phyloP scores from a whole-genome alignment of 192 early-diverging fungal genomes.

The Linnemannia hyalina region DNA sequence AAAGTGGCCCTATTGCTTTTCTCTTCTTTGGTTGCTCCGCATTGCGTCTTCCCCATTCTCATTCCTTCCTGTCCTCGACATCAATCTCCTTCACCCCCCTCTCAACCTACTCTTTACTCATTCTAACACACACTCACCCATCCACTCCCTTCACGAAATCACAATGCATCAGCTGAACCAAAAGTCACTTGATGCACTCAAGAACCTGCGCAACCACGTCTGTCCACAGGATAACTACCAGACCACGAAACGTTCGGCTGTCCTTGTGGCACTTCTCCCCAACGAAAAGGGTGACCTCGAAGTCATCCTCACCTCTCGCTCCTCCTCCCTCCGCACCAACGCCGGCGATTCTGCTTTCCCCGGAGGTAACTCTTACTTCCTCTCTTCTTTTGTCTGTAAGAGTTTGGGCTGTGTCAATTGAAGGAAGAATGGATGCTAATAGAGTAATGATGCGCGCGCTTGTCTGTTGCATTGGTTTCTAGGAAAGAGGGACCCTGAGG shows the following conservation, averaged over 20 bases:
- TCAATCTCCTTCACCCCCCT: not conserved
- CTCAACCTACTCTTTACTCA: not conserved
- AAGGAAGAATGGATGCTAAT: no score
- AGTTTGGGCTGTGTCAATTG: not conserved
- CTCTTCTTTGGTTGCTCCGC: not conserved
- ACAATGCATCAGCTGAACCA: slow-evolving; percentile 25
- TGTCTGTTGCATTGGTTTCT: not conserved
- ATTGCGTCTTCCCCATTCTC: not conserved
- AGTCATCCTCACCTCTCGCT: slow-evolving; percentile 44
- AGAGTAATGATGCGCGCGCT: not conserved
- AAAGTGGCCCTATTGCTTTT: not conserved
- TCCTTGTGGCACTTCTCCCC: slow-evolving; percentile 27
- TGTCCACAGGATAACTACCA: slow-evolving; percentile 2
- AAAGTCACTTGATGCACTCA: slow-evolving; percentile 23
- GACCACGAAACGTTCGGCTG: slow-evolving; percentile 22
- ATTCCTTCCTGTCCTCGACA: not conserved
- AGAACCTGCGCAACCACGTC: slow-evolving; percentile 9
- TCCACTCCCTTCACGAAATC: not conserved
- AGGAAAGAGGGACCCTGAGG: slow-evolving; percentile 47
- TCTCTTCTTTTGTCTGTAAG: not conserved
- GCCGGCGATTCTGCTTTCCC: slow-evolving; percentile 43
- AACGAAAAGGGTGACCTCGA: slow-evolving; percentile 46
- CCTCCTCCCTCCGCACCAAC: slow-evolving; percentile 28
- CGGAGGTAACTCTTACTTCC: slow-evolving; percentile 21
- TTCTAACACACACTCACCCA: not conserved